These are phyloP conservation scores for Rutstroemia sydowiana DNA, from an alignment of 2,329 filamentous ascomycete genomes.

Conservation along the genomic window DNA sequence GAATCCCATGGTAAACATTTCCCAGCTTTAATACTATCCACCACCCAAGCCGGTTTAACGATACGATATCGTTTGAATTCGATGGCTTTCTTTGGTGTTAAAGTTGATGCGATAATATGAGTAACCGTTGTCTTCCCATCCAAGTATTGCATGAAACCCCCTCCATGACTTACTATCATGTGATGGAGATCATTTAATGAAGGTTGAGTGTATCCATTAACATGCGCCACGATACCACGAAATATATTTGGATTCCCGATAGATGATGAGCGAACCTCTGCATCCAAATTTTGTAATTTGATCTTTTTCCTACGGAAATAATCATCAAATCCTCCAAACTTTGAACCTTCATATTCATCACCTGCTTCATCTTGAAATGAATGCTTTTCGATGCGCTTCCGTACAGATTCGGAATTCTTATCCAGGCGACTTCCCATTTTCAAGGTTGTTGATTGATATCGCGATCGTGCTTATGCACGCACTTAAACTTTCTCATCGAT, in stretches of 20 bases:
- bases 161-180: slow-evolving; percentile 87
- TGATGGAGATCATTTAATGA: slow-evolving; percentile 82
- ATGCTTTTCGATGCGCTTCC: slow-evolving; percentile 57
- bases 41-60: slow-evolving; percentile 90
- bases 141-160: slow-evolving; percentile 87
- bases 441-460: not conserved
- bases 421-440: slow-evolving; percentile 54
- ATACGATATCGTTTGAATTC: slow-evolving; percentile 86
- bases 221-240: slow-evolving; percentile 80
- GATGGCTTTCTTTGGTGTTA: slow-evolving; percentile 87
- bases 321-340: slow-evolving; percentile 82
- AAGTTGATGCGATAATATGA: slow-evolving; percentile 84
- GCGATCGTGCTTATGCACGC: not conserved
- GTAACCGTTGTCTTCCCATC: slow-evolving; percentile 93
- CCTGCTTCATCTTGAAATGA: slow-evolving; percentile 74
- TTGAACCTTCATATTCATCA: slow-evolving; percentile 83
- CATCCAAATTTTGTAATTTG: slow-evolving; percentile 92
- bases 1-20: slow-evolving; percentile 77
- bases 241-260: slow-evolving; percentile 76
- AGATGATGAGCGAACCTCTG: slow-evolving; percentile 63
- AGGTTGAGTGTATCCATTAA: slow-evolving; percentile 94
- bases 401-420: slow-evolving; percentile 54
- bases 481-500: not conserved
- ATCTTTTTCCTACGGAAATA: slow-evolving; percentile 96
- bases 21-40: slow-evolving; percentile 78